phyloP scores from a whole-genome alignment of 148 eudicot species.

The Fagopyrum homotropicum region DNA sequence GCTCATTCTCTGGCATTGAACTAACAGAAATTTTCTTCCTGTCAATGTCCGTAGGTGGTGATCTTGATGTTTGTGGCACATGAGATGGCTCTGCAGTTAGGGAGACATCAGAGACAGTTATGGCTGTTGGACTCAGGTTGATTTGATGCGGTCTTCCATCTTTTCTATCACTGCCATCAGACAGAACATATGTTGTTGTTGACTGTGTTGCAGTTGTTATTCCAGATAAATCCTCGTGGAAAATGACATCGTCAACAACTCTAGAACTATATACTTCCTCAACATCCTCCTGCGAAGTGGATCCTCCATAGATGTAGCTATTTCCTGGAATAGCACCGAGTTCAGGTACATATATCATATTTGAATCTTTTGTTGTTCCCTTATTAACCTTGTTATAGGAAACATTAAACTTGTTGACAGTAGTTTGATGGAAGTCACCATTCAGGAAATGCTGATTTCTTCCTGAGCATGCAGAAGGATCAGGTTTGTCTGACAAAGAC shows the following conservation, averaged over 20 bases:
- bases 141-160: conserved; percentile 23
- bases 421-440: conserved; percentile 36
- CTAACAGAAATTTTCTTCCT: conserved; percentile 22
- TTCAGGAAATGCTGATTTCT: conserved; percentile 40
- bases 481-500: conserved; percentile 63
- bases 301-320: conserved; percentile 35
- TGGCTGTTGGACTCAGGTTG: conserved; percentile 22
- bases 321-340: conserved; percentile 51
- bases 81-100: conserved; percentile 53
- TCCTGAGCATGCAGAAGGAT: conserved; percentile 61
- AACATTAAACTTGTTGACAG: conserved; percentile 35
- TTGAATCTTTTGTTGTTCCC: conserved; percentile 33
- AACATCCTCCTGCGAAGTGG: conserved; percentile 24
- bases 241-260: conserved; percentile 28
- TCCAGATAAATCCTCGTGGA: conserved; percentile 27
- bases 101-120: conserved; percentile 53
- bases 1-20: conserved; percentile 28
- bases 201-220: conserved; percentile 20
- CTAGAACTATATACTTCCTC: conserved; percentile 20
- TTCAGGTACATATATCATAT: conserved; percentile 34
- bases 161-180: conserved; percentile 19
- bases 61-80: conserved; percentile 51
- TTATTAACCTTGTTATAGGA: conserved; percentile 45
- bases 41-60: conserved; percentile 37
- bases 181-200: conserved; percentile 23